phyloP scores from a whole-genome alignment of 169 alveolate genomes.

The Cryptosporidium ryanae region DNA sequence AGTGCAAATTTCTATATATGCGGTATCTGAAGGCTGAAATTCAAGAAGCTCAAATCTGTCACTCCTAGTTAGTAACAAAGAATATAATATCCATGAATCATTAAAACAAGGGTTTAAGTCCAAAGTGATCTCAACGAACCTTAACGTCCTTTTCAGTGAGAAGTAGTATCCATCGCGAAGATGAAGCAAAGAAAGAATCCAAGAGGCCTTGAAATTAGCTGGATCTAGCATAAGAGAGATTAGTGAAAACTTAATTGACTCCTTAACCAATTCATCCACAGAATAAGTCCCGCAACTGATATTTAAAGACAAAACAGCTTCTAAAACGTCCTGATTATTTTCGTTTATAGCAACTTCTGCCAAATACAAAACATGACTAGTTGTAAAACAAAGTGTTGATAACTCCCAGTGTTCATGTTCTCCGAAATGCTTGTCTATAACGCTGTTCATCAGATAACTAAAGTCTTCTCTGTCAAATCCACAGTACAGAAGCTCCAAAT shows the following conservation, averaged over 20 bases:
- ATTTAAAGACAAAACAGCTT: slow-evolving; percentile 16
- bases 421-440: background rate
- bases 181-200: slow-evolving; percentile 31
- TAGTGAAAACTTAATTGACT: slow-evolving; percentile 37
- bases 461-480: background rate
- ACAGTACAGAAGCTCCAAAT: background rate
- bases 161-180: background rate
- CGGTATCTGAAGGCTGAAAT: background rate
- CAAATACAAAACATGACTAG: slow-evolving; percentile 22
- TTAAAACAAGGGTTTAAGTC: slow-evolving; percentile 24
- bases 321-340: slow-evolving; percentile 14
- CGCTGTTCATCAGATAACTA: background rate
- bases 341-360: slow-evolving; percentile 6
- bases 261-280: background rate
- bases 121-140: slow-evolving; percentile 10
- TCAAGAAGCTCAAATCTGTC: background rate
- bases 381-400: slow-evolving; percentile 49
- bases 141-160: background rate
- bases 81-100: slow-evolving; percentile 53
- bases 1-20: background rate
- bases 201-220: slow-evolving; percentile 35
- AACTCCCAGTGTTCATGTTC: slow-evolving; percentile 19
- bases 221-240: slow-evolving; percentile 31
- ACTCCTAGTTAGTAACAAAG: slow-evolving; percentile 35
- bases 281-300: slow-evolving; percentile 1